phyloP scores from a whole-genome alignment of 2,329 filamentous ascomycete genomes.

The Arthroderma sp. region DNA sequence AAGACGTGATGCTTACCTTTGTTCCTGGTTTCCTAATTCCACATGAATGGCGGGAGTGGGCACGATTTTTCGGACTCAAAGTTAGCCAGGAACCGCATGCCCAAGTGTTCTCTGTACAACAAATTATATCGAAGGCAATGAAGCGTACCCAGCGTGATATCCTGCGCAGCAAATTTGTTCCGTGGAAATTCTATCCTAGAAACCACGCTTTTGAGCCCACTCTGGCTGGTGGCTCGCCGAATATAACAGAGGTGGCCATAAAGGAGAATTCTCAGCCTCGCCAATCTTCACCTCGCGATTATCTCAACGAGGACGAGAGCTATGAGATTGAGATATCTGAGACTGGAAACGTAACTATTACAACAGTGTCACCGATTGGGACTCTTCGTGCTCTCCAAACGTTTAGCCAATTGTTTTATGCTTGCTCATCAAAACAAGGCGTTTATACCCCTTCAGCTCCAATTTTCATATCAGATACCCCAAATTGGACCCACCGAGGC shows the following conservation, averaged over 20 bases:
- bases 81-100: background rate
- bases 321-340: conserved; percentile 15
- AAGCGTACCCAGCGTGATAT: conserved; percentile 12
- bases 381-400: conserved; percentile 17
- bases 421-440: conserved; percentile 11
- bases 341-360: conserved; percentile 12
- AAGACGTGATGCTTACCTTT: background rate
- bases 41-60: too few relatives aligned
- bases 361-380: conserved; percentile 14
- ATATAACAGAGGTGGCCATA: conserved; percentile 14
- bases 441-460: conserved; percentile 60
- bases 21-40: too few relatives aligned
- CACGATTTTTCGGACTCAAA: background rate
- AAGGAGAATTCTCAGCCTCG: conserved; percentile 6
- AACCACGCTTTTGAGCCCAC: conserved; percentile 15
- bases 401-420: conserved; percentile 18
- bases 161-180: conserved; percentile 15
- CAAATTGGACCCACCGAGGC: conserved; percentile 64
- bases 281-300: conserved; percentile 7
- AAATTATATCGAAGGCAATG: conserved; percentile 12
- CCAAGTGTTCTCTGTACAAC: background rate
- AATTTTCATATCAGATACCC: conserved; percentile 56
- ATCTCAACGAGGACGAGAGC: conserved; percentile 14
- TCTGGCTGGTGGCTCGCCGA: background rate
- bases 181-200: conserved; percentile 19